phyloP scores from a whole-genome alignment of 192 early-diverging fungal species.

The Coemansia sp. region DNA sequence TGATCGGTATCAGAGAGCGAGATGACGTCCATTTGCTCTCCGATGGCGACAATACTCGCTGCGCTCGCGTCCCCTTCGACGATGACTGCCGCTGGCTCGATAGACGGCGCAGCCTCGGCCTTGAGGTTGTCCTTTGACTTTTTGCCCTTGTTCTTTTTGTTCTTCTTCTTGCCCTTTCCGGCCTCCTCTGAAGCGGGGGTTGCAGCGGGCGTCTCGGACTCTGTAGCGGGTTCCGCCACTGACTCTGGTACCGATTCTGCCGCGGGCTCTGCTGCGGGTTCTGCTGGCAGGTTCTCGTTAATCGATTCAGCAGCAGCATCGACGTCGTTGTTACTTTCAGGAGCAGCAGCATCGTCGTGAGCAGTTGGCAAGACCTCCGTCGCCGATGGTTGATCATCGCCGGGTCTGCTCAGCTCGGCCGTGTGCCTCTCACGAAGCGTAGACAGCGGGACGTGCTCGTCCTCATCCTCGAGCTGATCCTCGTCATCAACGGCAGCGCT shows the following conservation, averaged over 20 bases:
- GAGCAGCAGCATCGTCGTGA: background rate
- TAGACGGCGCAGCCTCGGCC: background rate
- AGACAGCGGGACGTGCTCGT: slow-evolving; percentile 41
- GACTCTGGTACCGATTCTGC: too few species aligned
- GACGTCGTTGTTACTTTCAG: slow-evolving; percentile 10
- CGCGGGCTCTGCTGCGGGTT: background rate
- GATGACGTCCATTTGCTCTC: slow-evolving; percentile 57
- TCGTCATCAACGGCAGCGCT: slow-evolving; percentile 41
- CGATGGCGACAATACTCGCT: slow-evolving; percentile 35
- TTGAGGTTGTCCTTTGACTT: slow-evolving; percentile 20
- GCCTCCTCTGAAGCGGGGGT: background rate
- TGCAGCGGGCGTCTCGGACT: slow-evolving; percentile 9
- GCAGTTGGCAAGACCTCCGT: background rate
- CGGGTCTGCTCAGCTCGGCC: background rate
- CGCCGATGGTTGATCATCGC: background rate
- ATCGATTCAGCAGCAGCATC: slow-evolving; percentile 1
- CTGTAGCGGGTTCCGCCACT: background rate
- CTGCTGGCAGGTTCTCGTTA: background rate
- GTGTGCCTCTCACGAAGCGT: slow-evolving; percentile 19
- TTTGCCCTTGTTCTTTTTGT: slow-evolving; percentile 45
- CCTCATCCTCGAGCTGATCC: slow-evolving; percentile 28
- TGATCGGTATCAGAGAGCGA: slow-evolving; percentile 38
- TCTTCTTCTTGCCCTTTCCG: slow-evolving; percentile 46
- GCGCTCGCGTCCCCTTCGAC: slow-evolving; percentile 12
- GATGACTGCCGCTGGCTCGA: background rate